Base-by-base conservation (phyloP, 352 stramenopile species). In the Pythium apleroticum region DNA sequence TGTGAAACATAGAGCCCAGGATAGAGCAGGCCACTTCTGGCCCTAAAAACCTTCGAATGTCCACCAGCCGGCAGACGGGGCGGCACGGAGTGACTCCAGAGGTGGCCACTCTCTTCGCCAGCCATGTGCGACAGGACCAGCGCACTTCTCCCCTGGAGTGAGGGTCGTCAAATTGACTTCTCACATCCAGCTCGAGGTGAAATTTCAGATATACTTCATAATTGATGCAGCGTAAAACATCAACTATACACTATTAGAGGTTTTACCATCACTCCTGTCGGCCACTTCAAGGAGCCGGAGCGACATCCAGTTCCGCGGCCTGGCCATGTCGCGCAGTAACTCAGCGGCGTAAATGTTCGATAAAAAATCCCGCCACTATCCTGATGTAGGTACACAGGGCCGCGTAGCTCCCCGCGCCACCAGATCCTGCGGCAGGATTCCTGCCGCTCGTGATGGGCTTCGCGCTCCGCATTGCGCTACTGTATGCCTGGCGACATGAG, bases 201-300 rank as follows among this genome's bases (percentile, higher is more conserved):
- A n/a, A n/a, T n/a, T n/a, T n/a, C n/a, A n/a, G n/a, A n/a, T n/a
- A n/a, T n/a, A n/a, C n/a, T n/a, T n/a, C n/a, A n/a, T n/a, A n/a
- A n/a, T n/a, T n/a, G n/a, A n/a, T n/a, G n/a, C n/a, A n/a, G n/a
- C n/a, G n/a, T n/a, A n/a, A n/a, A n/a, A n/a, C n/a, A n/a, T n/a
- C n/a, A n/a, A n/a, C n/a, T 35, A 58, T 58, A 2, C 19, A 46
- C 27, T 58, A n/a, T 28, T 53, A 20, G 39, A 24, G 39, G 52
- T 57, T 15, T 14, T 15, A 50, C 46, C 20, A 57, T 52, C 57
- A 63, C 45, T 63, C 49, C 12, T 6, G 0, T 7, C 15, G 24
- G 33, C 19, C 49, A 60, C 60, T 60, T 60, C 60, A 66, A 66
- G 24, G 28, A 66, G 60, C 60, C 60, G 60, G 60, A 60, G 60